A percentile compares a stretch with the other conserved stretches of the same genome.
Conservation (phyloP, 2,329 filamentous ascomycete genomes). For the Alternaria viburni region DNA sequence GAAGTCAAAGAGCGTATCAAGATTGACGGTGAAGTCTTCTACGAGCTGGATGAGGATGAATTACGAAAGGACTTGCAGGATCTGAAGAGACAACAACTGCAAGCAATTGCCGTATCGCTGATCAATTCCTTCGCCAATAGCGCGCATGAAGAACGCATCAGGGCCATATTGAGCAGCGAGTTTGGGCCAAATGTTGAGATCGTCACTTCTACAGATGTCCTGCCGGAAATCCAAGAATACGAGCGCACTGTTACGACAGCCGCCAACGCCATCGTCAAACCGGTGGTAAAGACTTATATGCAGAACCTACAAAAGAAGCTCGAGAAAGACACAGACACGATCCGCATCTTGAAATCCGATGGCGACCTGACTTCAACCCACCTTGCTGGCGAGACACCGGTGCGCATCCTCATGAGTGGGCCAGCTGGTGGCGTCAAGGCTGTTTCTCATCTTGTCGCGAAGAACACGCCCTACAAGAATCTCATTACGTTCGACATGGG, state of each 20-base stretch:
- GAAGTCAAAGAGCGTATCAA: constrained; percentile 55
- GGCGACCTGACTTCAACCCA: constrained; percentile 56
- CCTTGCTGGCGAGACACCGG: constrained; percentile 55
- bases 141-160: constrained; percentile 51
- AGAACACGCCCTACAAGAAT: constrained; percentile 56
- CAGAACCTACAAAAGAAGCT: constrained; percentile 50
- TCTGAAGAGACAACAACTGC: constrained; percentile 50
- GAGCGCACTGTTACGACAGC: constrained; percentile 58
- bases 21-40: constrained; percentile 51
- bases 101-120: constrained; percentile 56
- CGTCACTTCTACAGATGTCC: constrained; percentile 55
- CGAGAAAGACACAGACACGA: constrained; percentile 50
- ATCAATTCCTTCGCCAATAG: constrained; percentile 57
- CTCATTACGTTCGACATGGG: constrained; percentile 60
- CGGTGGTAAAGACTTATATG: constrained; percentile 56
- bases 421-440: constrained; percentile 59
- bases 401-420: constrained; percentile 59
- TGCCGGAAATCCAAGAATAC: constrained; percentile 58
- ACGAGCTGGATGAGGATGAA: constrained; percentile 48
- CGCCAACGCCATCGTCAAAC: constrained; percentile 57
- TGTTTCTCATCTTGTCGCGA: constrained; percentile 55
- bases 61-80: constrained; percentile 49
- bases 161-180: constrained; percentile 50
- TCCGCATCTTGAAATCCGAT: constrained; percentile 59
- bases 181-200: constrained; percentile 53